Conservation (phyloP, 2,329 filamentous ascomycete species). For the Herpotrichia juniperi region DNA sequence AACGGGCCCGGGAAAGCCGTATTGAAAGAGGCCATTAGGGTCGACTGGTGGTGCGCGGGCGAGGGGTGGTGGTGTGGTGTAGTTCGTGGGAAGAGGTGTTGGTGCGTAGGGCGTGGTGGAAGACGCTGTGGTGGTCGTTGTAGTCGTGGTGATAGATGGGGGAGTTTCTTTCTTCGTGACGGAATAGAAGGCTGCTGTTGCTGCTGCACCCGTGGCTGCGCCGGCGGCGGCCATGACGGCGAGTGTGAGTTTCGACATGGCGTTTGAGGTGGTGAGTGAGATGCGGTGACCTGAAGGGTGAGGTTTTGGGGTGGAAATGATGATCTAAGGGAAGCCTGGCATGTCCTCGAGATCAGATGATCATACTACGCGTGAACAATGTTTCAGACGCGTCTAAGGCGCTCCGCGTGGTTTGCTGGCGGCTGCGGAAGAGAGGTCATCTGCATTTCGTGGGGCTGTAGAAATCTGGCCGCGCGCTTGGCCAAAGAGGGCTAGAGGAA, state of each 20-base stretch:
- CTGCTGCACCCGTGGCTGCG: constrained; percentile 56
- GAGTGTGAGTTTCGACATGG: constrained; percentile 59
- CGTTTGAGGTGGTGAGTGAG: constrained; percentile 5
- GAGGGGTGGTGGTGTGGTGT: constrained; percentile 29
- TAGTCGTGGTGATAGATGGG: constrained; percentile 27
- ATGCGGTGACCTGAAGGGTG: constrained; percentile 2
- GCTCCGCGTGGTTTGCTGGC: constrained; percentile 35
- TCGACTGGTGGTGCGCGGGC: constrained; percentile 49
- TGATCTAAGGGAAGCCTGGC: constrained; percentile 21
- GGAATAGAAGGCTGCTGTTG: constrained; percentile 54
- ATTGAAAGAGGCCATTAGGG: constrained; percentile 59
- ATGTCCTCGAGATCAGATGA: constrained; percentile 29
- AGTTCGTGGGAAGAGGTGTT: constrained; percentile 28
- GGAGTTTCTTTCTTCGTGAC: constrained; percentile 37
- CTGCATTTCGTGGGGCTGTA: constrained; percentile 26
- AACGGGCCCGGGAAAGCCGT: constrained; percentile 86
- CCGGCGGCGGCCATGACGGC: constrained; percentile 55
- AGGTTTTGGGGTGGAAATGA: neutral
- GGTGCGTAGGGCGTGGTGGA: constrained; percentile 36
- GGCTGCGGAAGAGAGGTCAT: constrained; percentile 33
- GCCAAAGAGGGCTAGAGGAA: neutral
- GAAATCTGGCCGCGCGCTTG: constrained; percentile 4
- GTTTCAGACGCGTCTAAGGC: constrained; percentile 45
- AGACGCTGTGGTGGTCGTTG: constrained; percentile 46
- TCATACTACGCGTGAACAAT: constrained; percentile 39